A percentile compares a stretch with the other conserved stretches of the same genome.
These are phyloP conservation scores for Leucocoprinus sp. DNA, from an alignment of 768 basidiomycete species.

Conservation along the genomic window DNA sequence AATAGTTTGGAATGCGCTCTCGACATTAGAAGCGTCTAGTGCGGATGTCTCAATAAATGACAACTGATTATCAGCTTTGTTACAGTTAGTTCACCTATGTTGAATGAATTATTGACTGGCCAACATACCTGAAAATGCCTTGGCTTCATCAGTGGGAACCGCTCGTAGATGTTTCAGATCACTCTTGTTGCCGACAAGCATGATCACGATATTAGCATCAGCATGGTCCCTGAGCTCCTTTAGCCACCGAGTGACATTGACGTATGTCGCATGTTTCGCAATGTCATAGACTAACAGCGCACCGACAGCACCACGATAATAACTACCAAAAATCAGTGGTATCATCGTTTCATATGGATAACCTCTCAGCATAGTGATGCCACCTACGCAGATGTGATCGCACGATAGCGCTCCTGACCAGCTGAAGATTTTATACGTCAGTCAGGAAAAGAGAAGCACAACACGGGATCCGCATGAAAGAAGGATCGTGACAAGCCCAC, in stretches of 20 bases:
- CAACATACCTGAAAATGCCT: conserved; percentile 73
- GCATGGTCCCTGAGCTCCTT: conserved; percentile 97
- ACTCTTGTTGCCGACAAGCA: conserved; percentile 97
- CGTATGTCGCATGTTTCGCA: conserved; percentile 89
- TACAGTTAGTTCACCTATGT: conserved; percentile 4
- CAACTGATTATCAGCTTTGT: conserved; percentile 82
- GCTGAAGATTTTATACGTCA: conserved; percentile 37
- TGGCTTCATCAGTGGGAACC: conserved; percentile 96
- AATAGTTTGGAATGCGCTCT: conserved; percentile 95
- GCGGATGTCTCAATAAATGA: conserved; percentile 99
- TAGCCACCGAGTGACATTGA: conserved; percentile 91
- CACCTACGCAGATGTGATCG: conserved; percentile 92
- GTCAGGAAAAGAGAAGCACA: neutral
- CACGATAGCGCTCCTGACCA: conserved; percentile 95
- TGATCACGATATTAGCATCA: conserved; percentile 87
- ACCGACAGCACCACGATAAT: conserved; percentile 95
- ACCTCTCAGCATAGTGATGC: neutral
- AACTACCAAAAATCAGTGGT: conserved; percentile 37
- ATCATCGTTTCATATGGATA: neutral
- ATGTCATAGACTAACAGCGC: conserved; percentile 93
- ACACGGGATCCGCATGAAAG: neutral
- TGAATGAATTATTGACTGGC: neutral
- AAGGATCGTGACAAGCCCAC: conserved; percentile 4
- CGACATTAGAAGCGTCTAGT: conserved; percentile 98
- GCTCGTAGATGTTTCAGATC: conserved; percentile 97